Conservation (phyloP, 345 rosid genomes). For the Pseudoturritis turrita region DNA sequence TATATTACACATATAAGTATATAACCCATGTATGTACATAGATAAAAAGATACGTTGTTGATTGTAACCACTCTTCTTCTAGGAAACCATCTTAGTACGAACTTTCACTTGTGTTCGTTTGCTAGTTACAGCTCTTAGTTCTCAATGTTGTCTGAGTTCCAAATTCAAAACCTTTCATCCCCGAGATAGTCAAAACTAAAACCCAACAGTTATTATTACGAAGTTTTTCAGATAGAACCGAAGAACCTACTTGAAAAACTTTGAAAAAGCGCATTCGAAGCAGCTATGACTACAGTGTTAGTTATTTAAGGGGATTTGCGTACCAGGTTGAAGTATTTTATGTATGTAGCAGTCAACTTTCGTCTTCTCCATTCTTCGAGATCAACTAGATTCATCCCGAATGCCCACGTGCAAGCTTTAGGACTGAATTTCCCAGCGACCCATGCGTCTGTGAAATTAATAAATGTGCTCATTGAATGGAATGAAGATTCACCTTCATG, state of each 20-base stretch:
- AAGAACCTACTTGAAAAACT: neutral
- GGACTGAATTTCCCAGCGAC: constrained; percentile 53
- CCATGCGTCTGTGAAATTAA: constrained; percentile 70
- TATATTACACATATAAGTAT: neutral
- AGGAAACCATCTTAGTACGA: neutral
- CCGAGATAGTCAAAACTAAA: neutral
- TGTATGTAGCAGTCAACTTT: constrained; percentile 52
- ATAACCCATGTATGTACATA: neutral
- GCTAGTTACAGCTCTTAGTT: neutral
- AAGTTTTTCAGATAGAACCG: neutral
- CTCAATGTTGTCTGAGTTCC: neutral
- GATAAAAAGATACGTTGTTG: neutral
- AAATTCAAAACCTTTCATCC: neutral
- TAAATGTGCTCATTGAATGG: constrained; percentile 49
- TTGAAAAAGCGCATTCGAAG: neutral
- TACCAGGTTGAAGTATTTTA: constrained; percentile 69
- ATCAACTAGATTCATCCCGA: constrained; percentile 89
- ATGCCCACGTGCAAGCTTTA: constrained; percentile 88
- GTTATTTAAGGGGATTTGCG: constrained; percentile 1
- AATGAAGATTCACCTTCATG: constrained; percentile 52
- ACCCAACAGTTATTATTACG: neutral
- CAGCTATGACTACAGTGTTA: neutral
- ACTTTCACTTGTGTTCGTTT: neutral
- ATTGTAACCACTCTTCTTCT: neutral
- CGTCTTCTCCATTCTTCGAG: constrained; percentile 73